A percentile compares a stretch with the other conserved stretches of the same genome.
Conservation (phyloP, 2,329 filamentous ascomycete genomes). For the Hymenoscyphus infarciens region DNA sequence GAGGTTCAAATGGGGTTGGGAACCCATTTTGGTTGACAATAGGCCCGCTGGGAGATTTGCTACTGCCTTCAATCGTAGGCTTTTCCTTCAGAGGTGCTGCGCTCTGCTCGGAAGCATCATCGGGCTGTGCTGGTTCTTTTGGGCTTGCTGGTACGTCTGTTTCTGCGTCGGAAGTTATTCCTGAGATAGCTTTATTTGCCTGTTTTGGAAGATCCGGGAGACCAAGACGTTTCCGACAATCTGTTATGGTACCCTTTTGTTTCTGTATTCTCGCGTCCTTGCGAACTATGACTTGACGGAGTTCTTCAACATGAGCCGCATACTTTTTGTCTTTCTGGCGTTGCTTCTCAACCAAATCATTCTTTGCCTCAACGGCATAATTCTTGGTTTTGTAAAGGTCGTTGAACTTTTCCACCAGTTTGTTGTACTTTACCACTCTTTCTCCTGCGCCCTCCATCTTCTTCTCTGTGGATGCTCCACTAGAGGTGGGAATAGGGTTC, state of each 20-base stretch:
- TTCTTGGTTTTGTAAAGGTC: slow-evolving; percentile 24
- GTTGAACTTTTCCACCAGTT: slow-evolving; percentile 14
- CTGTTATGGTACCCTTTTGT: slow-evolving; percentile 19
- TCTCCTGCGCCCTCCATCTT: slow-evolving; percentile 12
- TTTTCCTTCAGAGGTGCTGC: background rate
- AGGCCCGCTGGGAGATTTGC: background rate
- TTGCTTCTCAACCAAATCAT: slow-evolving; percentile 14
- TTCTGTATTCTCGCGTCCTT: slow-evolving; percentile 22
- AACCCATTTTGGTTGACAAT: background rate
- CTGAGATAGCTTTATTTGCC: background rate
- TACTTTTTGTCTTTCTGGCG: slow-evolving; percentile 18
- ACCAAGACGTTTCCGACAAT: background rate
- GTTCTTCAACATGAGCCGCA: background rate
- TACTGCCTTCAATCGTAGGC: background rate
- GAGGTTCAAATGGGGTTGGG: background rate
- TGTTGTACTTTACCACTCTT: background rate
- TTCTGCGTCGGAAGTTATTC: background rate
- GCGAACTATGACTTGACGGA: slow-evolving; percentile 13
- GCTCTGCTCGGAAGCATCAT: background rate
- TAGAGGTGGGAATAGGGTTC: slow-evolving; percentile 10
- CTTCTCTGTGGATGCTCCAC: slow-evolving; percentile 13
- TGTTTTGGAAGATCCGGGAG: background rate
- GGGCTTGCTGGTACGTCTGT: background rate
- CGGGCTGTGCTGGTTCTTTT: background rate
- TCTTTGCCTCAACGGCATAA: slow-evolving; percentile 18